Base-by-base conservation (phyloP, 1,139 yeast genomes). In the Scheffersomyces stambukii region DNA sequence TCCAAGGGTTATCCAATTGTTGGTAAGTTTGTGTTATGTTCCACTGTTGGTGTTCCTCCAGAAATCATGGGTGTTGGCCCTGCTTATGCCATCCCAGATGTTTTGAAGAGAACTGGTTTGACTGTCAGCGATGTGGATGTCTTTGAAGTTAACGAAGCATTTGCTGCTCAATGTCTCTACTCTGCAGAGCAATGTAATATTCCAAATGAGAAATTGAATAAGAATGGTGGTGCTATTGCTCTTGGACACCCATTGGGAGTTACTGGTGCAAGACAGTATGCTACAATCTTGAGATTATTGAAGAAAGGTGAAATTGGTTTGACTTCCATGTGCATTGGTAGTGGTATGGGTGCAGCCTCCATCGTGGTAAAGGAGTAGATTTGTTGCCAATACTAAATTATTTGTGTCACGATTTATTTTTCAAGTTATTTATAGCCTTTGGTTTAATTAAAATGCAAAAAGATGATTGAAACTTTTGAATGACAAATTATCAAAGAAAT, bases 301-400 rank as follows among this genome's bases (percentile, higher is more conserved):
- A 65, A 81, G 57, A 62, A 73, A 27, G 94, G 93, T 49, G 79
- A 86, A 64, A 64, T 86, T 41, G 96, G 96, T 46, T 79, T 89
- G 36, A 84, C 94, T 16, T 82, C 94, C 41, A 89, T 89, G 97
- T 89, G 97, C 67, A 81, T 89, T 45, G 97, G 97, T 53, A 86
- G 96, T 24, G 97, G 97, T 51, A 89, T 88, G 95, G 97, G 97
- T 47, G 96, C 96, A 30, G 97, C 97, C 32, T 82, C 93, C 16
- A 65, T 88, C 31, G 70, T 88, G 48, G 70, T 86, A 31, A 80
- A 70, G 52, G 96, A 85, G 62, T 80, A 58, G 37, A 29, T 21
- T 21, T 16, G 18, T 16, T n/a, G n/a, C n/a, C n/a, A n/a, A n/a
- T n/a, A n/a, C n/a, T n/a, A n/a, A n/a, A n/a, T n/a, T n/a, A n/a